These are phyloP conservation scores for Podospora conica DNA, from an alignment of 495 filamentous ascomycete species.

Conservation along the genomic window DNA sequence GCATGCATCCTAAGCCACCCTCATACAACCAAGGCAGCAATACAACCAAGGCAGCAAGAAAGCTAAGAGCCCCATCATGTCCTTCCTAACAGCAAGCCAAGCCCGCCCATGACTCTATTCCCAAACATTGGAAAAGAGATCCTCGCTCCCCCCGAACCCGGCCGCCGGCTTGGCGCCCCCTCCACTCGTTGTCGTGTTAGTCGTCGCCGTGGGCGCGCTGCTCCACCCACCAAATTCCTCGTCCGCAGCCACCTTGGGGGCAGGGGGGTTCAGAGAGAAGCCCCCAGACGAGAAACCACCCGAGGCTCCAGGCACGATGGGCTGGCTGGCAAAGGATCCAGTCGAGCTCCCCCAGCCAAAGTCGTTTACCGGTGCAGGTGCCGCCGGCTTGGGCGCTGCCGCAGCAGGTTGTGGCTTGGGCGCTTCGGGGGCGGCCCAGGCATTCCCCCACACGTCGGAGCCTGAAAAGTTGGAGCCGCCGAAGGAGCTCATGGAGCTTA, in stretches of 20 bases:
- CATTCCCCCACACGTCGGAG: conserved; percentile 49
- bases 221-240: conserved; percentile 96
- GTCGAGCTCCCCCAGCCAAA: conserved; percentile 50
- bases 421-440: conserved; percentile 47
- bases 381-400: conserved; percentile 18
- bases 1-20: neutral
- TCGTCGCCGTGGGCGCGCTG: conserved; percentile 46
- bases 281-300: conserved; percentile 37
- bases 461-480: conserved; percentile 26
- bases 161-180: conserved; percentile 30
- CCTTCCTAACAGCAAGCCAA: neutral
- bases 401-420: conserved; percentile 30
- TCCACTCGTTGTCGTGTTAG: conserved; percentile 34
- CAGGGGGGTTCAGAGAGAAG: conserved; percentile 11
- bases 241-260: conserved; percentile 67
- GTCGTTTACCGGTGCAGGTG: conserved; percentile 35
- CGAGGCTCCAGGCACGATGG: conserved; percentile 46
- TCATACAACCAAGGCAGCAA: neutral
- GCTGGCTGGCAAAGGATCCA: conserved; percentile 43
- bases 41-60: neutral
- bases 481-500: conserved; percentile 33
- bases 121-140: conserved; percentile 95
- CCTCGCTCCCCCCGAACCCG: conserved; percentile 66
- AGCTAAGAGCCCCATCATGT: neutral
- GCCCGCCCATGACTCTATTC: conserved; percentile 40